Percentiles rank a stretch among this genome's conserved stretches.
Conservation (phyloP, 805 yeast genomes). For the Lipomyces spencermartinsiae region DNA sequence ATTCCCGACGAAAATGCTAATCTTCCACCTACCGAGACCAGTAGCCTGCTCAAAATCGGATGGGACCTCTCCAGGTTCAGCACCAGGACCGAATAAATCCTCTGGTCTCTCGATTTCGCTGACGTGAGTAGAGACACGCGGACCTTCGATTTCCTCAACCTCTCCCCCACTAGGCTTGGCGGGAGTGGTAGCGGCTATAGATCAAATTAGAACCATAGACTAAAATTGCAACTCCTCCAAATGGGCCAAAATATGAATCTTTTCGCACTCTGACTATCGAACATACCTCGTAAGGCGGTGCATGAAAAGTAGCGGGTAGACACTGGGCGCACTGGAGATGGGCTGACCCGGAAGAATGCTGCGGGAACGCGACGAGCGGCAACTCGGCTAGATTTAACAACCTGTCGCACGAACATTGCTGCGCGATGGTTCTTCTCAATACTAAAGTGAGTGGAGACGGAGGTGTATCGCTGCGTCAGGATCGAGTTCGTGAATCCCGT, state of each 20-base stretch:
- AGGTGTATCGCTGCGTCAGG: background rate
- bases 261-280: background rate
- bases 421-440: background rate
- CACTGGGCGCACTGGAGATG: background rate
- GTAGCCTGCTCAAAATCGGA: constrained; percentile 96
- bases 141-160: constrained; percentile 11
- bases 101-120: constrained; percentile 80
- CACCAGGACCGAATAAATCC: constrained; percentile 90
- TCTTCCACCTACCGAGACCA: constrained; percentile 62
- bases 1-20: background rate
- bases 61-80: constrained; percentile 82
- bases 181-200: background rate
- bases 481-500: background rate
- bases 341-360: constrained; percentile 14
- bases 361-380: constrained; percentile 18
- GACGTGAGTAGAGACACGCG: constrained; percentile 48
- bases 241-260: background rate
- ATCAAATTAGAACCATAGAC: background rate
- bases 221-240: background rate
- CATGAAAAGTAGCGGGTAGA: constrained; percentile 28
- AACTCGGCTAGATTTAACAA: constrained; percentile 23
- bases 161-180: constrained; percentile 5
- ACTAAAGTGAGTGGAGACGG: background rate
- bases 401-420: constrained; percentile 28
- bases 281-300: constrained; percentile 28